Evolutionary conservation across 331 rosid species (phyloP), one percentile per base, ranked within the genome.

Genomic region (Rhamnella rubrinervis): DNA sequence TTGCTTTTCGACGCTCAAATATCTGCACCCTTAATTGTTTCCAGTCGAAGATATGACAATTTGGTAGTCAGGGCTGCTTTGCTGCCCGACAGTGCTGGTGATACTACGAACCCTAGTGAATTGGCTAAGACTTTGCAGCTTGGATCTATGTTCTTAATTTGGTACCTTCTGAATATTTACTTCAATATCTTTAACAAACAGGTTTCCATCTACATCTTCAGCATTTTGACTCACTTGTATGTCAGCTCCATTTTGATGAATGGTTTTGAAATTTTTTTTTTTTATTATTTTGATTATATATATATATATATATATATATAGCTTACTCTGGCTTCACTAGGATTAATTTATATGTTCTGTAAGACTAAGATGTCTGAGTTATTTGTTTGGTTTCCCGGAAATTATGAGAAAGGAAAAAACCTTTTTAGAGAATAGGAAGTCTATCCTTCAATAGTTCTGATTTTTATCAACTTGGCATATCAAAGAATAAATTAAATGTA

Each of bases 171-270:
- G 84, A 92, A 92, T 63, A 88, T 89, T 72, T 86, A 71, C 87
- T 89, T 75, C 93, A 85, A 92, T 72, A 88, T 90, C 71, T 92
- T 74, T 78, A 92, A 85, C 81, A 92, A 92, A 77, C 96, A 90
- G 97, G 98, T 88, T 37, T 17, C 15, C 59, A 51, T 61, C 20
- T 31, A 37, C 23, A 7, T 7, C 52, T 70, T 23, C 4, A 52
- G 11, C 19, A 14, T 55, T 5, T 20, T 19, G 16, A 14, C 17
- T 25, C 21, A 35, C 4, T 19, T 21, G 17, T 18, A 44, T 25
- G 41, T 40, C 66, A n/a, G 18, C 20, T 31, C 2, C 23, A 6
- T 49, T 55, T 39, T n/a, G 5, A 23, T 50, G 28, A 8, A 26
- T 20, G 7, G 35, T 67, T 69, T 52, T 13, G 35, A 6, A 63